These are phyloP conservation scores for Sporothrix pallida DNA, from an alignment of 2,329 filamentous ascomycete species.

Conservation along the genomic window DNA sequence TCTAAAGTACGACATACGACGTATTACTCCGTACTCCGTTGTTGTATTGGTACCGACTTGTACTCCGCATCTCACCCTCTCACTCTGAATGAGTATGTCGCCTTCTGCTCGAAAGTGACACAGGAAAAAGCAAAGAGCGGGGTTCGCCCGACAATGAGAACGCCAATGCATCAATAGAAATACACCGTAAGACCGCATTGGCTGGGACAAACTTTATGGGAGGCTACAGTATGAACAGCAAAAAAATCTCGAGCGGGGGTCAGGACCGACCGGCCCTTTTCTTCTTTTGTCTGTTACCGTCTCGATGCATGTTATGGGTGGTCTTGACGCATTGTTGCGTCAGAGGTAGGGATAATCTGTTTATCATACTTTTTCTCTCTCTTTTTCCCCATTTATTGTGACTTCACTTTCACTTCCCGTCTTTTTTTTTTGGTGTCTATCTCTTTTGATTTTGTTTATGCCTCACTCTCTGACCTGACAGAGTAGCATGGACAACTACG, in stretches of 20 bases:
- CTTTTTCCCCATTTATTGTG: not conserved
- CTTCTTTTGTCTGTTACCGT: not conserved
- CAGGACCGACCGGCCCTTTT: conserved; percentile 26
- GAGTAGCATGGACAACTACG: not conserved
- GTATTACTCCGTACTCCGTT: too few species aligned
- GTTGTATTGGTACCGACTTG: too few species aligned
- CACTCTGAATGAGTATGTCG: too few species aligned
- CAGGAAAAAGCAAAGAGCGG: not conserved
- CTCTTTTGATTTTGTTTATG: not conserved
- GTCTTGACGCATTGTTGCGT: conserved; percentile 12
- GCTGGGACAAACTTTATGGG: too few species aligned
- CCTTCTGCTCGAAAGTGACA: too few species aligned
- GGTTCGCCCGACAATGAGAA: not conserved
- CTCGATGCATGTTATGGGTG: not conserved
- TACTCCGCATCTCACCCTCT: too few species aligned
- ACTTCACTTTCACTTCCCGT: not conserved
- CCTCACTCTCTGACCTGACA: not conserved
- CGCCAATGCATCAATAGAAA: too few species aligned
- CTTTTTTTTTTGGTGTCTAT: not conserved
- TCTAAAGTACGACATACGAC: not conserved
- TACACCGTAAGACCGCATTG: too few species aligned
- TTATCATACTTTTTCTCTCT: not conserved
- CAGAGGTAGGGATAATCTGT: conserved; percentile 15
- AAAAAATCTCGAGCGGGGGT: not conserved
- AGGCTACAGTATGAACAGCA: too few species aligned